A percentile compares a stretch with the other conserved stretches of the same genome.
Conservation (phyloP, 345 rosid species). For the Sisymbrium irio region DNA sequence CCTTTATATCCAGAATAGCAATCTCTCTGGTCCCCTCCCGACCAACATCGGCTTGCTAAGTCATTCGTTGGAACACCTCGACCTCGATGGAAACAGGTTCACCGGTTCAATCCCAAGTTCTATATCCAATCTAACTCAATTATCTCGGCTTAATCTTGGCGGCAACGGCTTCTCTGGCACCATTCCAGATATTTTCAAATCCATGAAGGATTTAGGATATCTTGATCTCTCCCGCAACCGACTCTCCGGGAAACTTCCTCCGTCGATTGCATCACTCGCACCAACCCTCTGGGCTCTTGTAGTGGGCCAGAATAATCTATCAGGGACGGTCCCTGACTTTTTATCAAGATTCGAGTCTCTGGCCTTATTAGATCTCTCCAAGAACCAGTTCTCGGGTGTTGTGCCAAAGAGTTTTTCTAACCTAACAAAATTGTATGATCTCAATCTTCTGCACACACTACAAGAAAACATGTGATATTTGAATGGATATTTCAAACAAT, state of each 20-base stretch:
- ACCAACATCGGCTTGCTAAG: slow-evolving; percentile 41
- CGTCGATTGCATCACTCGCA: slow-evolving; percentile 46
- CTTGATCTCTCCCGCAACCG: slow-evolving; percentile 46
- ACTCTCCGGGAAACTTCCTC: slow-evolving; percentile 52
- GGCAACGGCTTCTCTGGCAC: slow-evolving; percentile 53
- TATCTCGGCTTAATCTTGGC: slow-evolving; percentile 32
- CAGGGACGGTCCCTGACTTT: slow-evolving; percentile 53
- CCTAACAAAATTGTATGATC: slow-evolving; percentile 58
- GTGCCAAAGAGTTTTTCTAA: slow-evolving; percentile 55
- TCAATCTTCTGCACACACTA: slow-evolving; percentile 61
- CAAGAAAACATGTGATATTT: too few species aligned
- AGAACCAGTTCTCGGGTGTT: slow-evolving; percentile 43
- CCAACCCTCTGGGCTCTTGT: slow-evolving; percentile 39
- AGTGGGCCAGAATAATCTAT: slow-evolving; percentile 49
- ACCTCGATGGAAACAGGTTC: slow-evolving; percentile 50
- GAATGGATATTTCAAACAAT: too few species aligned
- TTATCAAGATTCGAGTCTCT: slow-evolving; percentile 50
- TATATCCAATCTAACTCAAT: slow-evolving; percentile 40
- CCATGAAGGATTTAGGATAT: slow-evolving; percentile 30
- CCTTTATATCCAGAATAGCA: slow-evolving; percentile 54
- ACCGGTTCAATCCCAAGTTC: slow-evolving; percentile 58
- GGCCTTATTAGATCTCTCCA: slow-evolving; percentile 55
- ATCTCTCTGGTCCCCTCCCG: slow-evolving; percentile 59
- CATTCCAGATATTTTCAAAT: slow-evolving; percentile 50
- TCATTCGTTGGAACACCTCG: slow-evolving; percentile 28